phyloP scores from a whole-genome alignment of 352 stramenopile genomes.

The Phytophthora syringae region DNA sequence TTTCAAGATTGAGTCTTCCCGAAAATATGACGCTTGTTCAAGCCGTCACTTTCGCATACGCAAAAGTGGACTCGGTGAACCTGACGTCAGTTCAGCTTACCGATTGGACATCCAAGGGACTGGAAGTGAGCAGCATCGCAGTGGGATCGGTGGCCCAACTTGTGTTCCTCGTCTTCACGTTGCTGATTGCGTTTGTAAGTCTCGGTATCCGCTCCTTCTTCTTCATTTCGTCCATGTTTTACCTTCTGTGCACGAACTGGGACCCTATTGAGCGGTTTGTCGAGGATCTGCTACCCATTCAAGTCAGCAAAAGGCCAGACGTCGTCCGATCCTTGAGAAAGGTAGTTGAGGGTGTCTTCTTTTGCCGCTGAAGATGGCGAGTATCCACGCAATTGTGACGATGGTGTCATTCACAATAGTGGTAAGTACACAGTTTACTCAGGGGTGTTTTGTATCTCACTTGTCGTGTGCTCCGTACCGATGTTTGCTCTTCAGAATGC shows the following conservation, averaged over 20 bases:
- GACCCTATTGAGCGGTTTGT: conserved; percentile 88
- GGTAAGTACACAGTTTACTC: conserved; percentile 45
- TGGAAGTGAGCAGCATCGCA: conserved; percentile 86
- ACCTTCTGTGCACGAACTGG: conserved; percentile 87
- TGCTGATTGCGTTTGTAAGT: conserved; percentile 88
- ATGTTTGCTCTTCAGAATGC: conserved; percentile 55
- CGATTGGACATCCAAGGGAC: conserved; percentile 84
- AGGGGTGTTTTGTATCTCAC: neutral
- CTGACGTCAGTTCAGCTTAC: conserved; percentile 85
- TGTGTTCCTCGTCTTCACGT: conserved; percentile 74
- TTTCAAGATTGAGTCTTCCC: conserved; percentile 60
- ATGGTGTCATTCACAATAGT: conserved; percentile 88
- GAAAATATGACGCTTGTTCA: conserved; percentile 88
- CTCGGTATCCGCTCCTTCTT: conserved; percentile 87
- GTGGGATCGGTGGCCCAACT: conserved; percentile 85
- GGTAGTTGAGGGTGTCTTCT: conserved; percentile 89
- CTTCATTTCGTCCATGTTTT: conserved; percentile 90
- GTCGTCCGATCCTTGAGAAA: conserved; percentile 77
- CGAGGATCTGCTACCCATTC: conserved; percentile 77
- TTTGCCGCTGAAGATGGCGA: conserved; percentile 90
- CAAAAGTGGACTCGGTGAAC: conserved; percentile 88
- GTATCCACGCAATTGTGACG: conserved; percentile 87
- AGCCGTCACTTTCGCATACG: conserved; percentile 75
- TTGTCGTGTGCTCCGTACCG: neutral
- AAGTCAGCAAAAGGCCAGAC: conserved; percentile 72